Base-by-base conservation (phyloP, 106 monocot species). In the Apostasia ramifera region DNA sequence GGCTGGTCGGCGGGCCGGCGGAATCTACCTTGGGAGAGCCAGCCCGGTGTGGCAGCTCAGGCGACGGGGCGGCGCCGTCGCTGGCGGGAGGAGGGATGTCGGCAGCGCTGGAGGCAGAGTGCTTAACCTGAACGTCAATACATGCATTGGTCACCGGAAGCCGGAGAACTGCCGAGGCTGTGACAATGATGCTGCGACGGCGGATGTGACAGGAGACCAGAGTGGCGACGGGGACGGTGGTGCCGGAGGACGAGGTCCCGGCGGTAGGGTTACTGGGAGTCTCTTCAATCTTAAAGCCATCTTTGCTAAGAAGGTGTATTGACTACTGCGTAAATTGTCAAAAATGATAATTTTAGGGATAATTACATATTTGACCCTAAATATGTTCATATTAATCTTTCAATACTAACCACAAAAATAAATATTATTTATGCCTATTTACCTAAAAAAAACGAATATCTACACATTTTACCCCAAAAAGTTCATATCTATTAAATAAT, bases 31-130 rank as follows among this genome's bases (percentile, higher is more conserved):
- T 0, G 55, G 73, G 38, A 40, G 73, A 39, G 37, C 40, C 52
- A 65, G 55, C 46, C 77, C 70, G 3, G 73, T 77, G 1, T 74
- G 82, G 82, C 77, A 66, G 8, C 48, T 70, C 0, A 42, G 75
- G 38, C 13, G 79, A 54, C 60, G 61, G 13, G 37, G 6, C 51
- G 6, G 6, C 13, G 39, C 44, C 43, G 52, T 45, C 10, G 45
- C 7, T 40, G 45, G 40, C 2, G 55, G 3, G 15, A 47, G 12
- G 48, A 40, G 41, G 47, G 70, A 9, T n/a, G 47, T 6, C 3
- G 49, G 1, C 1, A 43, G 62, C 7, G 59, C 40, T 0, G 68
- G 76, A 37, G 58, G 69, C 47, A 69, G 54, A 42, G 61, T 61
- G 15, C 53, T 76, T 11, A 68, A 46, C 6, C 47, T 76, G 1